phyloP scores from a whole-genome alignment of 2,329 filamentous ascomycete species.

The Alternaria dauci region DNA sequence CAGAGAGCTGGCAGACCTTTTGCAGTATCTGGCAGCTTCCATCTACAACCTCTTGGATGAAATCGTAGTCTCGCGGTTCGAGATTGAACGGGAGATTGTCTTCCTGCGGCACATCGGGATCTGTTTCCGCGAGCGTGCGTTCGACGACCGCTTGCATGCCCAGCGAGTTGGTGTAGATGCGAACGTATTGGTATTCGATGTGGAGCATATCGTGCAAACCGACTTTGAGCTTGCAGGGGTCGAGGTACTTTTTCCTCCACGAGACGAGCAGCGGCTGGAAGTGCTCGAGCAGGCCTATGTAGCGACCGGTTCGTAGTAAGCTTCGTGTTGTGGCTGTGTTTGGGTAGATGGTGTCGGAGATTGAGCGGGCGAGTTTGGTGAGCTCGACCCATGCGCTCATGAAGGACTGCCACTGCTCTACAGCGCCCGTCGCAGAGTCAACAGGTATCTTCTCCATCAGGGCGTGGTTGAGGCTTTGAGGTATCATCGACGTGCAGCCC shows the following conservation, averaged over 20 bases:
- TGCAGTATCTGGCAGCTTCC: conserved; percentile 62
- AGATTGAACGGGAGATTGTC: conserved; percentile 55
- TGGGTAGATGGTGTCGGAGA: conserved; percentile 63
- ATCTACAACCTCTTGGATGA: conserved; percentile 65
- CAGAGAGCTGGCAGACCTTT: conserved; percentile 59
- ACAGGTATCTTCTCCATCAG: conserved; percentile 53
- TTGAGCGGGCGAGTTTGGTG: conserved; percentile 58
- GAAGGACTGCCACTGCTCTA: conserved; percentile 60
- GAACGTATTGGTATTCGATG: conserved; percentile 61
- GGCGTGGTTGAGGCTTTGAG: conserved; percentile 54
- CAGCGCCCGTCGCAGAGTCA: conserved; percentile 47
- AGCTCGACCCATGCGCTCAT: conserved; percentile 61
- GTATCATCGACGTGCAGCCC: conserved; percentile 62
- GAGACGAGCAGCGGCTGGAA: conserved; percentile 53
- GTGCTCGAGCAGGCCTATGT: conserved; percentile 59
- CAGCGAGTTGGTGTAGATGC: conserved; percentile 57
- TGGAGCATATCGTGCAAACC: conserved; percentile 59
- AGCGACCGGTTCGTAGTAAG: conserved; percentile 58
- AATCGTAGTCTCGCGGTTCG: conserved; percentile 62
- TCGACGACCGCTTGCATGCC: conserved; percentile 67
- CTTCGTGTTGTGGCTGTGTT: conserved; percentile 52
- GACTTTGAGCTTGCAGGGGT: conserved; percentile 49
- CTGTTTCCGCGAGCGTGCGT: conserved; percentile 56
- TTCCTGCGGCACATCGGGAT: conserved; percentile 48
- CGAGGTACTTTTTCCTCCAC: conserved; percentile 53